A percentile compares a stretch with the other conserved stretches of the same genome.
Evolutionary conservation across 257 asterid genomes (phyloP).

Genomic region (Lycium ferocissimum): DNA sequence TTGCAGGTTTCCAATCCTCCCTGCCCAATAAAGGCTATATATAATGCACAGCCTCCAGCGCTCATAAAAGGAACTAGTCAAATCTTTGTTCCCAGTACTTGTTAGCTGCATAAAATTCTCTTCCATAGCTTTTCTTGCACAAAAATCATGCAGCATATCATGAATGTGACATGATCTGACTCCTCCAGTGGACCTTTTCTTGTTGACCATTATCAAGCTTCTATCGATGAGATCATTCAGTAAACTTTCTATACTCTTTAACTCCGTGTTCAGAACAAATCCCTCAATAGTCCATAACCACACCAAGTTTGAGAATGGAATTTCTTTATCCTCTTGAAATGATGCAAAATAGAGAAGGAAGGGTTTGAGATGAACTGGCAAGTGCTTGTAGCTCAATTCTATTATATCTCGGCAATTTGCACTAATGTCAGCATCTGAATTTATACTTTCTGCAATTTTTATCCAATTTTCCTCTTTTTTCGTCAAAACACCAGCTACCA

Average conservation of each 20-base stretch:
- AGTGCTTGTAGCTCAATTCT: conserved; percentile 18
- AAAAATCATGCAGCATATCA: neutral
- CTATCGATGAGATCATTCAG: too few relatives aligned
- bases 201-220: too few relatives aligned
- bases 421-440: neutral
- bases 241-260: too few relatives aligned
- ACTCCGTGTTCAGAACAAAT: neutral
- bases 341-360: neutral
- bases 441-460: neutral
- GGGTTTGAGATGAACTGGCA: neutral
- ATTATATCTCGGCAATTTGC: neutral
- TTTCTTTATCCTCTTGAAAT: neutral
- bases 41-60: too few relatives aligned
- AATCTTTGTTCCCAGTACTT: too few relatives aligned
- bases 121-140: neutral
- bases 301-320: too few relatives aligned
- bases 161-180: too few relatives aligned
- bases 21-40: too few relatives aligned
- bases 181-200: too few relatives aligned
- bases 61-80: too few relatives aligned
- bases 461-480: neutral
- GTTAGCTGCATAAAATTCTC: neutral
- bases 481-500: conserved; percentile 30
- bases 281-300: conserved; percentile 29
- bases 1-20: neutral